Evolutionary conservation across 306 rosid species (phyloP).

Genomic region (Castanospermum australe): DNA sequence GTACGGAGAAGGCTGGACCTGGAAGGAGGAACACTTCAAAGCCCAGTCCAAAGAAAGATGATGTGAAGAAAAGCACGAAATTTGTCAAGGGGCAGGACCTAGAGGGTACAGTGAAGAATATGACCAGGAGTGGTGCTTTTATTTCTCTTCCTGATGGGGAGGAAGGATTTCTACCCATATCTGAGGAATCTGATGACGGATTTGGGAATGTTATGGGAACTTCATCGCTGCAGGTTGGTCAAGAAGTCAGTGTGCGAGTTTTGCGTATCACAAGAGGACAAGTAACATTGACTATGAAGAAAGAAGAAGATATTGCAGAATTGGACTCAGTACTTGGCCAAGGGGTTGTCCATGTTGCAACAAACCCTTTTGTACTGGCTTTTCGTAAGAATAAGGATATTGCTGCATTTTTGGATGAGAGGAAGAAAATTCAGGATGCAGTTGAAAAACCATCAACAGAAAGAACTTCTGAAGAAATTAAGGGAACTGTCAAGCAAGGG

Average conservation of each 20-base stretch:
- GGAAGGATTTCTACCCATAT: conserved; percentile 87
- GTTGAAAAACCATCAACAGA: conserved; percentile 39
- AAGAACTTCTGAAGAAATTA: conserved; percentile 41
- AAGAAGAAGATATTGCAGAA: conserved; percentile 58
- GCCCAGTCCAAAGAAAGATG: conserved; percentile 56
- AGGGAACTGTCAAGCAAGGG: conserved; percentile 39
- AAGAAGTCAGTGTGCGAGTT: conserved; percentile 82
- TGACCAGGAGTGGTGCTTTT: conserved; percentile 78
- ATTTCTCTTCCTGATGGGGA: conserved; percentile 96
- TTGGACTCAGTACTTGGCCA: conserved; percentile 41
- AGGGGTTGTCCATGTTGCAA: conserved; percentile 63
- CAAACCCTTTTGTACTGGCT: conserved; percentile 89
- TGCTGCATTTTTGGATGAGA: conserved; percentile 77
- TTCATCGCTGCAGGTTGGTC: conserved; percentile 70
- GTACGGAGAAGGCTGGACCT: conserved; percentile 56
- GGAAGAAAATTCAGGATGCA: conserved; percentile 51
- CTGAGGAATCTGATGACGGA: conserved; percentile 78
- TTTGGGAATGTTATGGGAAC: conserved; percentile 76
- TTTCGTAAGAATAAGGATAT: conserved; percentile 88
- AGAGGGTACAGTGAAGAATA: conserved; percentile 84
- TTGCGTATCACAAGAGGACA: conserved; percentile 79
- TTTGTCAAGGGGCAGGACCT: conserved; percentile 78
- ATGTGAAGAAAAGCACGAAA: conserved; percentile 51
- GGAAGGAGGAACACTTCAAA: conserved; percentile 60
- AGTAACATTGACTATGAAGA: conserved; percentile 95